Percentiles rank a stretch among this genome's conserved stretches.
Evolutionary conservation across 2,329 filamentous ascomycete genomes (phyloP).

Genomic region (Aspergillus amoenus): DNA sequence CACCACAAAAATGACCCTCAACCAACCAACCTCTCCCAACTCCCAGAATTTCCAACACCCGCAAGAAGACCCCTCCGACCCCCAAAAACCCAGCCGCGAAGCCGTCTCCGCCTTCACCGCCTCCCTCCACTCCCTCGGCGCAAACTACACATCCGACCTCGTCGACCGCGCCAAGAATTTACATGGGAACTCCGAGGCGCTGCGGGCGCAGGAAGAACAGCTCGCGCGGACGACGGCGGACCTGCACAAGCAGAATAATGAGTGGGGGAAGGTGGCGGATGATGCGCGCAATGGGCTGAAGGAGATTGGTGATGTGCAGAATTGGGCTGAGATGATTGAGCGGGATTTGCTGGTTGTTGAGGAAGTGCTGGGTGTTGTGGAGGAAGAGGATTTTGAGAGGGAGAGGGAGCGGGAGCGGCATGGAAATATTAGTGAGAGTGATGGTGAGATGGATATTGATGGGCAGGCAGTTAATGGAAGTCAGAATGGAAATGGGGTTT

Average conservation of each 20-base stretch:
- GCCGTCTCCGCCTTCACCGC: constrained; percentile 46
- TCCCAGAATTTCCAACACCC: not conserved
- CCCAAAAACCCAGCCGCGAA: constrained; percentile 35
- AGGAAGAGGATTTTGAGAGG: constrained; percentile 27
- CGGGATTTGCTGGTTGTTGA: constrained; percentile 46
- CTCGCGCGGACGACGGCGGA: constrained; percentile 51
- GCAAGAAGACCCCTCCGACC: not conserved
- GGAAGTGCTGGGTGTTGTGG: constrained; percentile 38
- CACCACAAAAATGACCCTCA: too few species aligned
- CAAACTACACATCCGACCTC: constrained; percentile 53
- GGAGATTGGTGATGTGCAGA: constrained; percentile 65
- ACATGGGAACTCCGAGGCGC: constrained; percentile 55
- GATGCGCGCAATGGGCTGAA: constrained; percentile 57
- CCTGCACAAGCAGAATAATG: constrained; percentile 53
- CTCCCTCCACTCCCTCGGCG: constrained; percentile 44
- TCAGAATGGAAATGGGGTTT: not conserved
- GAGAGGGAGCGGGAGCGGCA: constrained; percentile 24
- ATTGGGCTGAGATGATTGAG: constrained; percentile 64
- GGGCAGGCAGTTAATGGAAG: not conserved
- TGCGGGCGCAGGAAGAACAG: constrained; percentile 57
- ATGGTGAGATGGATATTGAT: constrained; percentile 1
- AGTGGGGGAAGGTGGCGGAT: constrained; percentile 56
- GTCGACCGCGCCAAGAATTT: constrained; percentile 56
- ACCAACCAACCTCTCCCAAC: not conserved
- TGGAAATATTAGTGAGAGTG: not conserved